phyloP scores from a whole-genome alignment of 2,329 filamentous ascomycete species.

The Magnaporthiopsis incrustans region DNA sequence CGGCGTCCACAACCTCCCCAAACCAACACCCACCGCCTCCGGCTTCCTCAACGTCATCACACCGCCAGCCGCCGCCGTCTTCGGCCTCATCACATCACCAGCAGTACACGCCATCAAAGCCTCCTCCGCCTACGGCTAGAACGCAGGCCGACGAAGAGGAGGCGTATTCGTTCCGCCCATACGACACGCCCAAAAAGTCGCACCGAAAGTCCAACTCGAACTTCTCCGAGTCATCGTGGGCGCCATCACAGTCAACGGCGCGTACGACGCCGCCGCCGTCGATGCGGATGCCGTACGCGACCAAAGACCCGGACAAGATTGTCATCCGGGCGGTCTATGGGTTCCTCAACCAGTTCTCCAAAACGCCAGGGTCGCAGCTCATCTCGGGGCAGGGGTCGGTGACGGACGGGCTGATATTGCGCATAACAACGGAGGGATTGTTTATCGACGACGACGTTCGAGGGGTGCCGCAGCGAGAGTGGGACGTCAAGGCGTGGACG shows the following conservation, averaged over 20 bases:
- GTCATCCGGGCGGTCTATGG: slow-evolving; percentile 88
- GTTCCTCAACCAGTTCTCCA: slow-evolving; percentile 83
- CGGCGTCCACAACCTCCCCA: background rate
- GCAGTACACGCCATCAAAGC: slow-evolving; percentile 17
- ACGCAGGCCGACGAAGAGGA: slow-evolving; percentile 56
- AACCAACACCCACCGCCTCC: slow-evolving; percentile 12
- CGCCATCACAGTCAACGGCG: slow-evolving; percentile 74
- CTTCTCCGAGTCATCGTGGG: slow-evolving; percentile 79
- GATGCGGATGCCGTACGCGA: slow-evolving; percentile 69
- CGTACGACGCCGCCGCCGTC: slow-evolving; percentile 78
- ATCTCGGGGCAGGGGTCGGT: slow-evolving; percentile 77
- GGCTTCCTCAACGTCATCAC: slow-evolving; percentile 19
- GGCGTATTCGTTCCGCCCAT: slow-evolving; percentile 66
- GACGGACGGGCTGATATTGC: slow-evolving; percentile 85
- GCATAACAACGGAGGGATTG: slow-evolving; percentile 86
- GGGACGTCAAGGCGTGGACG: slow-evolving; percentile 98
- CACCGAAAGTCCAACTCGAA: slow-evolving; percentile 55
- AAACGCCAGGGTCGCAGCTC: slow-evolving; percentile 84
- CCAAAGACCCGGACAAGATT: slow-evolving; percentile 91
- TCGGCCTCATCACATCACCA: slow-evolving; percentile 19
- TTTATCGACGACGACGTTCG: slow-evolving; percentile 97
- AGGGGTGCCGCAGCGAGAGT: slow-evolving; percentile 87
- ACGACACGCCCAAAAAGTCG: slow-evolving; percentile 58
- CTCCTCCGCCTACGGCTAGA: slow-evolving; percentile 42
- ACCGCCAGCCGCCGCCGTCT: slow-evolving; percentile 12